These are phyloP conservation scores for Trametes villosa DNA, from an alignment of 768 basidiomycete genomes.

Conservation along the genomic window DNA sequence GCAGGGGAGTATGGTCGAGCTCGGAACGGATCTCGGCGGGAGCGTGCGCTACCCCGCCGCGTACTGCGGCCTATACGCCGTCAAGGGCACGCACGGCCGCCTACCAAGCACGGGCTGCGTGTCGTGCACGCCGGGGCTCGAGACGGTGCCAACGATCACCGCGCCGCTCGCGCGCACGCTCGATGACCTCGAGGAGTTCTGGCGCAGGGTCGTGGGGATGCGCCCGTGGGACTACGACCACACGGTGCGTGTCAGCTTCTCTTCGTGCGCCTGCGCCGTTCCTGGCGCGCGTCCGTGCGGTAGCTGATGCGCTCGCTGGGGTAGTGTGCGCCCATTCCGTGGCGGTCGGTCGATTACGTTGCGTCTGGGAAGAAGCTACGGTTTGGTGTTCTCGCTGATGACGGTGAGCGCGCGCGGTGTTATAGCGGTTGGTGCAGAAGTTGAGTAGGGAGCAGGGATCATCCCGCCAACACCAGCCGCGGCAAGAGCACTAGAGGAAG, in stretches of 20 bases:
- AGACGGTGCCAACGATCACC: conserved; percentile 41
- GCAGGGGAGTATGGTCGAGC: conserved; percentile 48
- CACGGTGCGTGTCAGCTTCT: conserved; percentile 41
- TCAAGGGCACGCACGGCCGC: conserved; percentile 44
- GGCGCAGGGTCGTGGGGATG: conserved; percentile 47
- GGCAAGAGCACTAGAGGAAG: conserved; percentile 41
- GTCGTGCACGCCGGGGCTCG: conserved; percentile 42
- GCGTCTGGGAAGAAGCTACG: conserved; percentile 37
- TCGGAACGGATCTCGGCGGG: conserved; percentile 55
- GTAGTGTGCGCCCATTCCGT: conserved; percentile 49
- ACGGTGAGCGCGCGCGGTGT: conserved; percentile 37
- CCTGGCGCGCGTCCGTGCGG: background rate
- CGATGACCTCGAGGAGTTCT: conserved; percentile 48
- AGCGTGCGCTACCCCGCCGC: conserved; percentile 53
- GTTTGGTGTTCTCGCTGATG: conserved; percentile 47
- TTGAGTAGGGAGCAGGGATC: conserved; percentile 34
- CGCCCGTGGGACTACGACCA: conserved; percentile 49
- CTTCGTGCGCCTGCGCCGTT: background rate
- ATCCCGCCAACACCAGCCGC: conserved; percentile 46
- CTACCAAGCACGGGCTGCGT: conserved; percentile 40
- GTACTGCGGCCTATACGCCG: conserved; percentile 49
- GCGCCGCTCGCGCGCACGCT: conserved; percentile 48
- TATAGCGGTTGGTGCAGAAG: background rate
- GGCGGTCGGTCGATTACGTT: conserved; percentile 41
- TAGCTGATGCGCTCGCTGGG: background rate